Evolutionary conservation across 371 early-diverging fungal species (phyloP).

Genomic region (Mortierella sp.): DNA sequence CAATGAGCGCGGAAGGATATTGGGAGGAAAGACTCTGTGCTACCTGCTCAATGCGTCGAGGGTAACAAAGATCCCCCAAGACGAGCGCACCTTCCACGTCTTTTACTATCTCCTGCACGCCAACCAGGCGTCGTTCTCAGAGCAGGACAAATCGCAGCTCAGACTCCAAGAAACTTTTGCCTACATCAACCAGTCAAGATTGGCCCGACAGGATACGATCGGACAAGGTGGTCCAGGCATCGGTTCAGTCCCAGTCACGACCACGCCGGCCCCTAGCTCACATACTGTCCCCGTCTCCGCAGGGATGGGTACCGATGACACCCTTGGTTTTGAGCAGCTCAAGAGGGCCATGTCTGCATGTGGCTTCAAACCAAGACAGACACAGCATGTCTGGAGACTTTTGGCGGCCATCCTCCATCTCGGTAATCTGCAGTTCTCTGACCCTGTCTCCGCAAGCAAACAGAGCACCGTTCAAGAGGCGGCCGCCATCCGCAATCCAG

Average conservation of each 20-base stretch:
- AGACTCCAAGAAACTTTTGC: slow-evolving; percentile 59
- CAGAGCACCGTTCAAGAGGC: slow-evolving; percentile 64
- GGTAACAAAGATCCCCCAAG: slow-evolving; percentile 70
- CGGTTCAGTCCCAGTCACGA: background rate
- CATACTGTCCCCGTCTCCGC: slow-evolving; percentile 1
- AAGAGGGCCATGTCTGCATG: slow-evolving; percentile 79
- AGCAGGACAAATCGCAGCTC: slow-evolving; percentile 58
- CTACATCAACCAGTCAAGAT: slow-evolving; percentile 63
- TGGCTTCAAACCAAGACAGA: slow-evolving; percentile 82
- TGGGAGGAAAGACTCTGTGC: slow-evolving; percentile 87
- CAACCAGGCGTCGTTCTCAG: slow-evolving; percentile 54
- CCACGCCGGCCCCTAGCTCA: background rate
- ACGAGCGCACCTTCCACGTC: slow-evolving; percentile 90
- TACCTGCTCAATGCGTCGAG: slow-evolving; percentile 90
- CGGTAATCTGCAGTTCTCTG: slow-evolving; percentile 82
- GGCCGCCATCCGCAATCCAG: slow-evolving; percentile 71
- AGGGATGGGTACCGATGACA: slow-evolving; percentile 59
- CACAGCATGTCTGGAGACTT: slow-evolving; percentile 77
- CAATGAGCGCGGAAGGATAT: slow-evolving; percentile 85
- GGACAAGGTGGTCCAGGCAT: background rate
- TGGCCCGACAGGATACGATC: slow-evolving; percentile 55
- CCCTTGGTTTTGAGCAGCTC: slow-evolving; percentile 72
- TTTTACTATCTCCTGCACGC: slow-evolving; percentile 83
- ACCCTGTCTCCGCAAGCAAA: slow-evolving; percentile 43
- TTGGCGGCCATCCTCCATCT: slow-evolving; percentile 86